Evolutionary conservation across 1,284 basidiomycete species (phyloP), one percentile per base, ranked within the genome.

Genomic region (Cryptococcus sp.): DNA sequence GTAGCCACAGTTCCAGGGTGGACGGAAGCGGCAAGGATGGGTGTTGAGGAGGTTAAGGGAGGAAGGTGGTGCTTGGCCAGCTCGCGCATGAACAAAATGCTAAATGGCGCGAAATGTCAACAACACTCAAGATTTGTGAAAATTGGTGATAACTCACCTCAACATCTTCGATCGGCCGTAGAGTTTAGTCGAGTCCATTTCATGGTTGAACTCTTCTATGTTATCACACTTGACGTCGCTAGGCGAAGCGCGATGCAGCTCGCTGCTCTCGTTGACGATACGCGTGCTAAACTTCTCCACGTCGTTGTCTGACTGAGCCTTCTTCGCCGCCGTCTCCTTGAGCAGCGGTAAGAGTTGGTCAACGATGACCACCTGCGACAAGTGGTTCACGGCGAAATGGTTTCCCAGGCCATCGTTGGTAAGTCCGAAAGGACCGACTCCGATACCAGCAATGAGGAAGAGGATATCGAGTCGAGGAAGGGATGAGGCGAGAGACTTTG

Each of bases 401-500:
- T 74, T 73, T 11, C 64, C 66, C 11, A 77, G 42, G 16, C 63
- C 63, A 49, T 70, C 68, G 23, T 72, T 67, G 19, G 75, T 75
- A 42, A 70, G 43, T 3, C 70, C 68, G 47, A 66, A 73, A 1
- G 72, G 68, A 2, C 69, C 73, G 8, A 75, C 73, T 48, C 75
- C 75, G 59, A 77, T 67, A 42, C 75, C 75, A 5, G 75, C 75
- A 51, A 71, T 74, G 25, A 69, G 59, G 57, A 64, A 64, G 38
- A 75, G 63, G 3, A 72, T 27, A 63, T 73, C 69, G 47, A 73
- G 61, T 23, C 69, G 60, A 6, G 58, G 50, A 16, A 72, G 59
- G 20, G 57, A 11, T 39, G 41, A 48, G 50, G 65, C 58, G 43
- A 71, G 51, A 43, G 82, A 83, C 52, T 85, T 81, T 1, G 83